Conservation (phyloP, 805 yeast species). For the Vanderwaltozyma polyspora region DNA sequence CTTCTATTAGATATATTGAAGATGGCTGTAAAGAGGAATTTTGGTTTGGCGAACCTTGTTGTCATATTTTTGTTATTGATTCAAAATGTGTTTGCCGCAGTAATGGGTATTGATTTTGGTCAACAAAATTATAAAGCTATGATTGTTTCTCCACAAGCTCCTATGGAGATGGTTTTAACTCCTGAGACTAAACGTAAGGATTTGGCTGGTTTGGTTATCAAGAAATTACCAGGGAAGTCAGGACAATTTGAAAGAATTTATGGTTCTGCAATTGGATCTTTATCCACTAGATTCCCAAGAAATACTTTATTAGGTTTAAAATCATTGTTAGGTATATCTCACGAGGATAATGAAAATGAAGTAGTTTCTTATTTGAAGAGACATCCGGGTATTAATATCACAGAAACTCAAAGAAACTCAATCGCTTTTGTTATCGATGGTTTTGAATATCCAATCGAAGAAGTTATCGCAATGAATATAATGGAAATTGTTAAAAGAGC, state of each 20-base stretch:
- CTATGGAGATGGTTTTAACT: slow-evolving; percentile 82
- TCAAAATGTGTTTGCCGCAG: slow-evolving; percentile 35
- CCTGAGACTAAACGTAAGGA: slow-evolving; percentile 90
- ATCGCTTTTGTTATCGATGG: slow-evolving; percentile 45
- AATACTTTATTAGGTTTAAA: slow-evolving; percentile 59
- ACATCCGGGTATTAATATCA: slow-evolving; percentile 52
- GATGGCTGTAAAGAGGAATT: background rate
- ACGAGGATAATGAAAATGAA: slow-evolving; percentile 27
- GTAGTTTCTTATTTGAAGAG: slow-evolving; percentile 35
- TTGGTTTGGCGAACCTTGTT: background rate
- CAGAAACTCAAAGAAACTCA: slow-evolving; percentile 38
- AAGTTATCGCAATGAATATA: slow-evolving; percentile 72
- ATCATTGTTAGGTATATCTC: slow-evolving; percentile 53
- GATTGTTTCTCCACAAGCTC: slow-evolving; percentile 80
- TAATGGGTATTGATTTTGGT: slow-evolving; percentile 84
- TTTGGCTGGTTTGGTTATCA: slow-evolving; percentile 47
- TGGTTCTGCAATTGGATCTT: slow-evolving; percentile 63
- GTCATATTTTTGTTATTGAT: background rate
- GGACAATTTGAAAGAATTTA: slow-evolving; percentile 52
- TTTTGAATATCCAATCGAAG: slow-evolving; percentile 54
- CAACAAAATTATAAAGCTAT: slow-evolving; percentile 80
- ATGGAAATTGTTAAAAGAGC: slow-evolving; percentile 58
- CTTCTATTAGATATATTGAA: too few relatives aligned
- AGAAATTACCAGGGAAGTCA: background rate
- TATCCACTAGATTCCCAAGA: slow-evolving; percentile 64